Evolutionary conservation across 2,329 filamentous ascomycete genomes (phyloP), one percentile per base, ranked within the genome.

Genomic region (Exserohilum turcica): DNA sequence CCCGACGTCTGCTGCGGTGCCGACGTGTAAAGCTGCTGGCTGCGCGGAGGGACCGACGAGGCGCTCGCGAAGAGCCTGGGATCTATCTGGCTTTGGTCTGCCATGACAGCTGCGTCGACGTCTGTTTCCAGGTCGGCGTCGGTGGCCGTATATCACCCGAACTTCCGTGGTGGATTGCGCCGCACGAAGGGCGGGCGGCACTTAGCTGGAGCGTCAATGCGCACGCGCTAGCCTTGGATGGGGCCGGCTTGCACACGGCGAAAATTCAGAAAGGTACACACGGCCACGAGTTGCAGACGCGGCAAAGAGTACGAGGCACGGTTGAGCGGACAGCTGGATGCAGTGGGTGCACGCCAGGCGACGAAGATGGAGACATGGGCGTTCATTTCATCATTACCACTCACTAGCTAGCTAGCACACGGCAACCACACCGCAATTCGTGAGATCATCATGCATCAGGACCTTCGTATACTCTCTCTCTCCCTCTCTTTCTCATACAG

Each of bases 41-140:
- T 54, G 40, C 59, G 61, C 49, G 66, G 67, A 21, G 60, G 64
- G 49, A 63, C 61, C 48, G 61, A 65, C 15, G 55, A 64, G 10
- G 65, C 56, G 55, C 51, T 50, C 29, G 51, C 35, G 16, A 64
- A 72, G 48, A 73, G 57, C 16, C 68, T 57, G 2, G 71, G 71
- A 37, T 74, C 71, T 36, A 73, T 71, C n/a, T 43, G 37, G 35
- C 32, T 42, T 7, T 61, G 60, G 39, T 70, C 67, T 10, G 64
- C 51, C 70, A 72, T 72, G 32, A 36, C 51, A 32, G n/a, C 29
- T 29, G 8, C 40, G 19, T 48, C 43, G 35, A 46, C 36, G 36
- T 48, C 37, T 54, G 48, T 16, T 44, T 35, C 29, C 33, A 37
- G 32, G 56, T 67, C 59, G 64, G 61, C 45, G 56, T 66, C 60